These are phyloP conservation scores for Claviceps citrina DNA, from an alignment of 2,329 filamentous ascomycete species.

Conservation along the genomic window DNA sequence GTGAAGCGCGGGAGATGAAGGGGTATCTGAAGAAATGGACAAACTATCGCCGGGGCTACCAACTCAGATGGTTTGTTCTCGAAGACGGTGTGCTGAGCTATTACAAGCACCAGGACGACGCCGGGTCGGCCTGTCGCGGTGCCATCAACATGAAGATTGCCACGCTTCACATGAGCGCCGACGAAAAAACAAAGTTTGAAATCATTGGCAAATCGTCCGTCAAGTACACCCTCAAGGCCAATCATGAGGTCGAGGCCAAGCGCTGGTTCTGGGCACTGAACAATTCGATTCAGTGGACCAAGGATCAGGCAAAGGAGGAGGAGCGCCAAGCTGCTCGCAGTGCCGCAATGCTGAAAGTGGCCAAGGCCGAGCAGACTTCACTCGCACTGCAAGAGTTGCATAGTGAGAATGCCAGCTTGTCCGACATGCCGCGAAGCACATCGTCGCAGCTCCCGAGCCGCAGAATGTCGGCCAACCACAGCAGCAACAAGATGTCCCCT, in stretches of 20 bases:
- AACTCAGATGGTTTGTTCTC: constrained; percentile 91
- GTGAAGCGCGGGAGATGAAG: constrained; percentile 92
- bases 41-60: constrained; percentile 94
- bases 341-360: constrained; percentile 61
- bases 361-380: constrained; percentile 57
- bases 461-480: constrained; percentile 8
- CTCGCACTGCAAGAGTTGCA: constrained; percentile 30
- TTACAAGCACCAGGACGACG: constrained; percentile 98
- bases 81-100: constrained; percentile 96
- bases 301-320: constrained; percentile 90
- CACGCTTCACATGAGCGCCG: constrained; percentile 82
- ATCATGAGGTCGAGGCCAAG: constrained; percentile 95
- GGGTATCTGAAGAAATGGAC: constrained; percentile 99
- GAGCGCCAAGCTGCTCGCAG: constrained; percentile 59
- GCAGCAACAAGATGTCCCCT: constrained; percentile 11
- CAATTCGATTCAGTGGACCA: constrained; percentile 96
- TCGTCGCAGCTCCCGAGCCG: constrained; percentile 26
- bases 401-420: constrained; percentile 37
- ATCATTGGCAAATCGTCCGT: constrained; percentile 97
- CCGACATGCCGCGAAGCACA: constrained; percentile 29
- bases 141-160: constrained; percentile 99
- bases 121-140: constrained; percentile 85
- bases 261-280: constrained; percentile 98
- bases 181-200: constrained; percentile 95
- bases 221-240: constrained; percentile 94